Base-by-base conservation (phyloP, 1,284 basidiomycete genomes). In the Leccinum pallidistipes region DNA sequence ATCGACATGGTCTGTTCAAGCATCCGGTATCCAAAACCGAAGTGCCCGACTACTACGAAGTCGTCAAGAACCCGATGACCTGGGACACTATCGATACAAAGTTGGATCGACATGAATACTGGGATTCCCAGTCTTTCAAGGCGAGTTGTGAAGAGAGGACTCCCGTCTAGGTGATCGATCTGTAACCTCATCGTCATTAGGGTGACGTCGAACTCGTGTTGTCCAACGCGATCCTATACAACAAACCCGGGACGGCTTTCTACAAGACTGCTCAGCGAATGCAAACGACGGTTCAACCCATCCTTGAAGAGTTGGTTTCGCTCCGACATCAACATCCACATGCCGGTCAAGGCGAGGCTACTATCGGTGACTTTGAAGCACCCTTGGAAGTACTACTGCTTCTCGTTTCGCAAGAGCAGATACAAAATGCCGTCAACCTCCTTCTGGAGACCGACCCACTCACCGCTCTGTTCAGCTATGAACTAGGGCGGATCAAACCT, bases 41-140 rank as follows among this genome's bases (percentile, higher is more conserved):
- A 43, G 94, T 95, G 0, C 95, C 96, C 0, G 96, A 98, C 72
- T 99, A 99, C 74, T 92, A 90, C 71, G 90, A 95, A 56, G 80
- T 97, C 56, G 83, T 99, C 73, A 85, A 90, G 69, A 79, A 83
- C 10, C 97, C 97, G 0, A 98, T 98, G 92, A 88, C 88, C 66
- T 98, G 95, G 94, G 79, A 81, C n/a, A 81, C 79, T 47, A 97
- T 99, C 64, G 87, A 92, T 31, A 76, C 78, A 12, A 95, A 92
- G 74, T 75, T 99, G 32, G 88, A 94, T 57, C 78, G 81, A 51
- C 88, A 92, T 61, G 81, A 85, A 63, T 99, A 99, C 75, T 84
- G 86, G 76, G 86, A 90, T 69, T 74, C 92, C 0, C 79, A 85
- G 21, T 79, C 86, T 4, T 95, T 99, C 78, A 87, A 87, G 79